Percentiles rank a stretch among this genome's conserved stretches.
Conservation (phyloP, 2,329 filamentous ascomycete genomes). For the Colletotrichum cereale region DNA sequence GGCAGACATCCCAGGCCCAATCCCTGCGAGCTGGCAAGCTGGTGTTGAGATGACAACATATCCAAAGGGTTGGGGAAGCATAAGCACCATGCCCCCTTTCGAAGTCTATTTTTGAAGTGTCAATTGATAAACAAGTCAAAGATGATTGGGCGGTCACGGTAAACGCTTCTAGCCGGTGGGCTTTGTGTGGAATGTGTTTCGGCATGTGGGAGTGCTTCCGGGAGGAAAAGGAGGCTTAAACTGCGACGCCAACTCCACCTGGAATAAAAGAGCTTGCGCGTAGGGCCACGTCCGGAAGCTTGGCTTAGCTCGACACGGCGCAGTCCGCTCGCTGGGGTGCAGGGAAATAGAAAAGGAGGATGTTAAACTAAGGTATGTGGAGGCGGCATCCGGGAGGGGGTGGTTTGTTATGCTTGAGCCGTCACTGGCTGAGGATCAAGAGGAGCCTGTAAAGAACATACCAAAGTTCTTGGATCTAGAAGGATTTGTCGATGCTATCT, state of each 20-base stretch:
- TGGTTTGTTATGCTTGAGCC: slow-evolving; percentile 24
- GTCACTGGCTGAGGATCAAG: slow-evolving; percentile 11
- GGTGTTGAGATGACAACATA: not conserved
- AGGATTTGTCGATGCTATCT: not conserved
- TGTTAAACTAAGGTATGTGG: slow-evolving; percentile 19
- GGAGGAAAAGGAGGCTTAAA: slow-evolving; percentile 31
- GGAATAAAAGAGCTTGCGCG: slow-evolving; percentile 28
- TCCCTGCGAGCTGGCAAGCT: not conserved
- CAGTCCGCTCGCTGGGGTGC: not conserved
- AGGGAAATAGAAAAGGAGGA: not conserved
- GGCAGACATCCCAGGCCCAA: not conserved
- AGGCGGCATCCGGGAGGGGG: slow-evolving; percentile 15
- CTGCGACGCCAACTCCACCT: slow-evolving; percentile 9
- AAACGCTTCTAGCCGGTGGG: not conserved
- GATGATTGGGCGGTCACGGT: not conserved
- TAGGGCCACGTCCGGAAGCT: slow-evolving; percentile 14
- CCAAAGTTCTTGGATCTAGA: slow-evolving; percentile 5
- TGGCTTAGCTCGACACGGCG: not conserved
- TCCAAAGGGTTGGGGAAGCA: not conserved
- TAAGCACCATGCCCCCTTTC: not conserved
- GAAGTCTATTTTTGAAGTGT: slow-evolving; percentile 23
- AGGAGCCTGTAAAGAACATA: not conserved
- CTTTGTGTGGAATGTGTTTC: slow-evolving; percentile 2
- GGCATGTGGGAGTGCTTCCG: slow-evolving; percentile 32
- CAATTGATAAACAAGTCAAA: not conserved